Percentiles rank a stretch among this genome's conserved stretches.
These are phyloP conservation scores for Jatropha curcas DNA, from an alignment of 345 rosid genomes.

Conservation along the genomic window DNA sequence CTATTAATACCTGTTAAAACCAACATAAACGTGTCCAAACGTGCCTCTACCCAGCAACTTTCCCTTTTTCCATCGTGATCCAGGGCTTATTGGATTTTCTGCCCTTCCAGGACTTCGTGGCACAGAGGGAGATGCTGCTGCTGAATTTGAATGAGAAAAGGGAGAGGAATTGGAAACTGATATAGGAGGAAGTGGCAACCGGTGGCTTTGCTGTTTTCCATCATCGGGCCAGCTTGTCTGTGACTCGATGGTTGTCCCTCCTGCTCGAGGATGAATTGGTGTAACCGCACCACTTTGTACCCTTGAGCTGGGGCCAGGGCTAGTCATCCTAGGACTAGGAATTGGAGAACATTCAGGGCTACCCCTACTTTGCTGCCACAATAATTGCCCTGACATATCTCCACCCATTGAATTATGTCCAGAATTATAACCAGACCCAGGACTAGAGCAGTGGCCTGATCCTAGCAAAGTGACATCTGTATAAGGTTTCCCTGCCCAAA, in stretches of 20 bases:
- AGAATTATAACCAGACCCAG: constrained; percentile 95
- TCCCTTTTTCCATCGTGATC: constrained; percentile 76
- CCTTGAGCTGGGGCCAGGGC: constrained; percentile 97
- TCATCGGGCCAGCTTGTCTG: constrained; percentile 75
- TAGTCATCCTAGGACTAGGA: constrained; percentile 95
- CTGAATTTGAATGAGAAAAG: constrained; percentile 84
- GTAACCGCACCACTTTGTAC: constrained; percentile 99
- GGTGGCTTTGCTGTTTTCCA: constrained; percentile 85
- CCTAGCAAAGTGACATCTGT: constrained; percentile 71
- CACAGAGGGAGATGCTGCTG: constrained; percentile 90
- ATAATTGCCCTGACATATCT: constrained; percentile 79
- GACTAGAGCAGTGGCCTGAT: constrained; percentile 97
- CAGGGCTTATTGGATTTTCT: constrained; percentile 69
- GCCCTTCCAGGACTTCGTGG: constrained; percentile 94
- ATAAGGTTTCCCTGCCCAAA: constrained; percentile 70
- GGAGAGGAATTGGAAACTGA: constrained; percentile 66
- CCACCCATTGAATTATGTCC: constrained; percentile 97
- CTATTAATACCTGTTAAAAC: constrained; percentile 58
- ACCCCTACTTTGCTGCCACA: constrained; percentile 94
- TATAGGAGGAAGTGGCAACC: constrained; percentile 87
- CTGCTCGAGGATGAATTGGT: constrained; percentile 92
- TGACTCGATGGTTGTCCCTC: constrained; percentile 67
- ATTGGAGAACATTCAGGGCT: constrained; percentile 96
- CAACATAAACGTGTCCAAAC: constrained; percentile 77
- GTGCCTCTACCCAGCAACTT: constrained; percentile 79